Conservation (phyloP, 1,284 basidiomycete species). For the Sanghuangporus baumii region DNA sequence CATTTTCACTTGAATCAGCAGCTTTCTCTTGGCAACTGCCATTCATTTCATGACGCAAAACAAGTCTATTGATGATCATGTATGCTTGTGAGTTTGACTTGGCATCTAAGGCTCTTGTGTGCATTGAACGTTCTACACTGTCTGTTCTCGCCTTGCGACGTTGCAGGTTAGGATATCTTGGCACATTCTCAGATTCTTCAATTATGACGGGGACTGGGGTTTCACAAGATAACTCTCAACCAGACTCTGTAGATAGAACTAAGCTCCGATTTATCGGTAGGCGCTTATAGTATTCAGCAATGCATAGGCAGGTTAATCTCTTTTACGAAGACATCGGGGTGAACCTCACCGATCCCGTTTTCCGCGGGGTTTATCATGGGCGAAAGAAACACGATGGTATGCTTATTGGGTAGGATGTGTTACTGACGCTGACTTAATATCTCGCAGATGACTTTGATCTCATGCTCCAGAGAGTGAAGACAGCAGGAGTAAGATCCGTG, state of each 20-base stretch:
- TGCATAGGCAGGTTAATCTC: background rate
- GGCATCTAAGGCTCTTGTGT: background rate
- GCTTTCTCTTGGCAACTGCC: no score
- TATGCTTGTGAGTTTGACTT: no score
- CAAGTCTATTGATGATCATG: no score
- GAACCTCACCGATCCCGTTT: slow-evolving; percentile 58
- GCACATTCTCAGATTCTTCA: background rate
- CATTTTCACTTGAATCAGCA: background rate
- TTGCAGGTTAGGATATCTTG: background rate
- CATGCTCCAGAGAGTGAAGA: slow-evolving; percentile 55
- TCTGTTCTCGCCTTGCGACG: background rate
- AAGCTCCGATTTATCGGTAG: slow-evolving; percentile 8
- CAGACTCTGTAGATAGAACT: background rate
- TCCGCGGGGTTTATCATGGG: slow-evolving; percentile 50
- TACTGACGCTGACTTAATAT: background rate
- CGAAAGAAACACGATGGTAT: slow-evolving; percentile 49
- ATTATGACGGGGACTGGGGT: slow-evolving; percentile 3
- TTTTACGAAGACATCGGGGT: slow-evolving; percentile 41
- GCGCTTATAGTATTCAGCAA: background rate
- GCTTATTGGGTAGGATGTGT: background rate
- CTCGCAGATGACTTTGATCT: slow-evolving; percentile 62
- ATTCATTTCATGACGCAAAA: no score
- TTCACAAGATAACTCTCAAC: background rate
- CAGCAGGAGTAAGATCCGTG: slow-evolving; percentile 70
- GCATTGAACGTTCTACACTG: background rate